Evolutionary conservation across 768 basidiomycete genomes (phyloP).

Genomic region (Mycena filopes): DNA sequence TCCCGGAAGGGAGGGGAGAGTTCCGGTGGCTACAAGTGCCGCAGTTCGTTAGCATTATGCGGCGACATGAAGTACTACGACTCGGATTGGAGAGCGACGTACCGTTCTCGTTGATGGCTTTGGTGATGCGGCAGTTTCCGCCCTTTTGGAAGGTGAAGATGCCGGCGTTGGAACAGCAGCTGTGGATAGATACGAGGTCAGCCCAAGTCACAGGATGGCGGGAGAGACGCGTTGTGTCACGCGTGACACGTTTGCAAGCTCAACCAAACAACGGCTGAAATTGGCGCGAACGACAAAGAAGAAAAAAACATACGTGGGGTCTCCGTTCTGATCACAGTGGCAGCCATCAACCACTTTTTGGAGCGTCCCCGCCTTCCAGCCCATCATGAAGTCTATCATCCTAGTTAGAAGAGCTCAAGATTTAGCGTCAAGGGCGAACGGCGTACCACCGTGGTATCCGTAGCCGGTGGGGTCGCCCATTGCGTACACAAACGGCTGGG

Average conservation of each 20-base stretch:
- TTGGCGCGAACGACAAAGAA: too few species aligned
- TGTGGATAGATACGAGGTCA: constrained; percentile 6
- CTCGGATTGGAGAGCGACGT: too few species aligned
- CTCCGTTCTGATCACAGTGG: constrained; percentile 57
- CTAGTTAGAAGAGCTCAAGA: background rate
- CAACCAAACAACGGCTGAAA: too few species aligned
- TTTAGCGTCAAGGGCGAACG: too few species aligned
- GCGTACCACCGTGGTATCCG: constrained; percentile 66
- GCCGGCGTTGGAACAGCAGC: constrained; percentile 57
- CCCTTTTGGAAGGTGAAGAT: constrained; percentile 56
- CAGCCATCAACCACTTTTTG: constrained; percentile 66
- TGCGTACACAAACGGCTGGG: constrained; percentile 64
- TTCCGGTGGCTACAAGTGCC: constrained; percentile 54
- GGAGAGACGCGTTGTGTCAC: too few species aligned
- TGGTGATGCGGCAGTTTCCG: constrained; percentile 57
- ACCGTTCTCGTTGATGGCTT: constrained; percentile 60
- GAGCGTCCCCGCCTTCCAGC: constrained; percentile 69
- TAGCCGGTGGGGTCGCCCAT: constrained; percentile 71
- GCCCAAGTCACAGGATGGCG: too few species aligned
- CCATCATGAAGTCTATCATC: constrained; percentile 64
- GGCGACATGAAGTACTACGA: too few species aligned
- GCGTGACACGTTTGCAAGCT: too few species aligned
- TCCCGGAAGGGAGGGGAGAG: constrained; percentile 58
- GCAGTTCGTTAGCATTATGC: background rate
- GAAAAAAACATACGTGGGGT: constrained; percentile 37